Base-by-base conservation (phyloP, 1,139 yeast species). In the Torulaspora globosa region DNA sequence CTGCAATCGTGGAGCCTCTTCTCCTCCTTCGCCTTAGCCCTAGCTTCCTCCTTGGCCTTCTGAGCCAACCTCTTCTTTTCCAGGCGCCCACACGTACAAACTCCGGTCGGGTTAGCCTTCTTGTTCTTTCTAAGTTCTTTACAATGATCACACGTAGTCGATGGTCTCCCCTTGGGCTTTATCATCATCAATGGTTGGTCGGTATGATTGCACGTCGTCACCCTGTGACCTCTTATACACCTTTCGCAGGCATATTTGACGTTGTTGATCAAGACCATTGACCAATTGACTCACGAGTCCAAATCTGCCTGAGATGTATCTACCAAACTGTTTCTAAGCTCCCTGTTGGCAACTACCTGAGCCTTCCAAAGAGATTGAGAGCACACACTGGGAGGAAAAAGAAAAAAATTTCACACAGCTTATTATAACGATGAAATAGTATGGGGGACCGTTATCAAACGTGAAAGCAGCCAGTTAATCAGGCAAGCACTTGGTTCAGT, bases 171-270 rank as follows among this genome's bases (percentile, higher is more conserved):
- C 64, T 90, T 92, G 10, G 96, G 96, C 64, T 90, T 90, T 65
- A 92, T 90, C 87, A 84, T 84, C 62, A 87, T 83, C 54, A 92
- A 70, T 2, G 95, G 95, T 62, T 85, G 88, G 57, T 92, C 96
- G 1, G 92, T 82, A 65, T 92, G 98, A 43, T 84, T 82, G 67
- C 98, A 92, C 5, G 95, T 81, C 2, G 97, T 85, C 33, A 90
- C 97, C 47, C 97, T 73, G 63, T 92, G 97, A 42, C 98, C 98
- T 54, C 98, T 76, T 46, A 92, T 89, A 68, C 98, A 92, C 55
- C 97, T 73, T 66, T 86, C 96, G 66, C 98, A 90, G 49, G 98
- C 97, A 68, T 89, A 90, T 65, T 92, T 90, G 55, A 86, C 83
- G 32, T 97, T 97, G 62, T 89, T 87, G 46, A 90, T 80, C 48